Evolutionary conservation across 78 protist species (phyloP).

Genomic region (Cavenderia fasciculata): DNA sequence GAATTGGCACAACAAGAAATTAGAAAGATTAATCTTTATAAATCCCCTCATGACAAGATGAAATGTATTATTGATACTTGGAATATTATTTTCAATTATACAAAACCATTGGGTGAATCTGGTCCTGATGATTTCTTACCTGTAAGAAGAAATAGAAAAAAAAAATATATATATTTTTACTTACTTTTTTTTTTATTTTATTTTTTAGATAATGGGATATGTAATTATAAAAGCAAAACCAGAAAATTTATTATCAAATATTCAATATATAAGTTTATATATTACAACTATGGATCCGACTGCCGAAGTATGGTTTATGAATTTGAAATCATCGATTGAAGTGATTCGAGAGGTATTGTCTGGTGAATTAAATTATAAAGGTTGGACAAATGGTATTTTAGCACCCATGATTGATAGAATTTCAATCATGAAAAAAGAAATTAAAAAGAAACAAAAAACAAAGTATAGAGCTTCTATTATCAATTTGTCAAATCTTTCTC

Average conservation of each 20-base stretch:
- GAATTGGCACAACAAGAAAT: slow-evolving; percentile 76
- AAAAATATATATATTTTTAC: too few relatives aligned
- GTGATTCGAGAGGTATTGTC: slow-evolving; percentile 31
- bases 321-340: slow-evolving; percentile 66
- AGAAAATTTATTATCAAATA: slow-evolving; percentile 64
- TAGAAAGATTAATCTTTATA: slow-evolving; percentile 54
- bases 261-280: slow-evolving; percentile 56
- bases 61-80: slow-evolving; percentile 74
- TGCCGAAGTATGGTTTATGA: slow-evolving; percentile 69
- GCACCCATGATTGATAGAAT: slow-evolving; percentile 11
- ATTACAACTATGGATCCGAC: slow-evolving; percentile 2
- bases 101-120: slow-evolving; percentile 62
- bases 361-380: slow-evolving; percentile 8
- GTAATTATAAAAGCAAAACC: slow-evolving; percentile 67
- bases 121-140: slow-evolving; percentile 80
- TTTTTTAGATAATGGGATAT: slow-evolving; percentile 68
- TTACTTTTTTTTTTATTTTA: too few relatives aligned
- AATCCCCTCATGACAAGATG: slow-evolving; percentile 75
- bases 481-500: too few relatives aligned
- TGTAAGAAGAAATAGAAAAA: too few relatives aligned
- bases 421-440: neutral
- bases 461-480: slow-evolving; percentile 2
- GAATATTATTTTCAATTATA: slow-evolving; percentile 72
- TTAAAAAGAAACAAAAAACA: slow-evolving; percentile 20
- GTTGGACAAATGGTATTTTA: slow-evolving; percentile 25